These are phyloP conservation scores for Colletotrichum tropicale DNA, from an alignment of 2,329 filamentous ascomycete genomes.

Conservation along the genomic window DNA sequence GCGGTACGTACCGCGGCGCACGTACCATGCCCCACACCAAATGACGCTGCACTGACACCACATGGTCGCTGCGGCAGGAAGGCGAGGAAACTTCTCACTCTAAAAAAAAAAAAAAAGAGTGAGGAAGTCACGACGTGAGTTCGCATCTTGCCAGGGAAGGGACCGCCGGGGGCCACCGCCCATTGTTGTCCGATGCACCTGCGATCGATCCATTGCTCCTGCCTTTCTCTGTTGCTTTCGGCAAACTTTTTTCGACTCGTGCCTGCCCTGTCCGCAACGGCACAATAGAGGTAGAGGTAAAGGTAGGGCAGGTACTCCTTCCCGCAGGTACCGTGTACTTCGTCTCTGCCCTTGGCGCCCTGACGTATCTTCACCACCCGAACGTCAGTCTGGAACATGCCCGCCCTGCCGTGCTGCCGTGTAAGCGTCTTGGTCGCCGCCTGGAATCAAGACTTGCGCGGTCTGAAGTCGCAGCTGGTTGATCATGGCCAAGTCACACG, in stretches of 20 bases:
- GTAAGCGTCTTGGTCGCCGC: conserved; percentile 2
- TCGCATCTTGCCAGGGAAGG: neutral
- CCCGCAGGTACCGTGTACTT: neutral
- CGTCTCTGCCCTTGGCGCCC: neutral
- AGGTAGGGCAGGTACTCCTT: neutral
- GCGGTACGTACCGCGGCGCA: neutral
- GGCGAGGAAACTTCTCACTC: neutral
- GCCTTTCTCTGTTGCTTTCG: neutral
- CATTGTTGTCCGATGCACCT: neutral
- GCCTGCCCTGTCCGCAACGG: neutral
- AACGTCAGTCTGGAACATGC: neutral
- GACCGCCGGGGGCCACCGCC: neutral
- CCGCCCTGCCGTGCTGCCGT: neutral
- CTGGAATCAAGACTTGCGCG: neutral
- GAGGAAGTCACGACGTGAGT: neutral
- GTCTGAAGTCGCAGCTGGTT: neutral
- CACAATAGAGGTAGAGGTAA: neutral
- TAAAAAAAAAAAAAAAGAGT: neutral
- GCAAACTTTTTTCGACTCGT: neutral
- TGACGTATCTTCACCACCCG: neutral
- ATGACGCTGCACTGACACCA: conserved; percentile 18
- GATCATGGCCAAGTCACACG: neutral
- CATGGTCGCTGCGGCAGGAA: neutral
- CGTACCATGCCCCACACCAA: neutral
- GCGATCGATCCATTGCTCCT: conserved; percentile 1